Evolutionary conservation across 163 green algal genomes (phyloP), one percentile per base, ranked within the genome.

Genomic region (Scenedesmus sp.): DNA sequence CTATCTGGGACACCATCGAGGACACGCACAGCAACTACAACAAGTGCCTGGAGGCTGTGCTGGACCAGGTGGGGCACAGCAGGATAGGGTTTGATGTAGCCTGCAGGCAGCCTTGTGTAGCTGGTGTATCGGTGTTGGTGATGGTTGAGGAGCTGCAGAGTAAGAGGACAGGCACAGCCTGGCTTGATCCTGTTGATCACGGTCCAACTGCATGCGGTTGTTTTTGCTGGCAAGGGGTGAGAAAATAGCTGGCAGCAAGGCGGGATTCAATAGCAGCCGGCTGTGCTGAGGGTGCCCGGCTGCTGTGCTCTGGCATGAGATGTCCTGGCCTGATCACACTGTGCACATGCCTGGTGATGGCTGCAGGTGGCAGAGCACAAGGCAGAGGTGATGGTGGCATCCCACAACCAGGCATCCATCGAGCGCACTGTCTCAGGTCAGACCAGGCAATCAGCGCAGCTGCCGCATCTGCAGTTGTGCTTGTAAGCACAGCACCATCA

Each of bases 11-110:
- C 84, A 95, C 87, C 16, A 94, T 97, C 26, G 84, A 96, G n/a
- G 95, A 95, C 67, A 99, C 97, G 2, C 95, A 99, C 84, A 90
- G 86, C 20, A 95, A 93, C 93, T 99, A 98, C 92, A 91, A 98
- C 93, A 86, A 82, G 54, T 97, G 93, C 83, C 88, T 93, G 5
- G 89, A 87, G 26, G 66, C 89, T 54, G 26, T 95, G n/a, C 82
- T 97, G 57, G 77, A 92, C 54, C 90, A 94, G 93, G 93, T 92
- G 93, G 23, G 23, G 23, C 70, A 52, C 70, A 79, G 70, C 34
- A 46, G 34, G 34, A 46, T 46, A 46, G 34, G 34, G 34, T 46
- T 46, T 46, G 34, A 46, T 46, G 34, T 46, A 46, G 34, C 34
- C 34, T 46, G 34, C 34, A 46, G 34, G 34, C 34, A 46, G 34